Percentiles rank a stretch among this genome's conserved stretches.
phyloP scores from a whole-genome alignment of 169 alveolate species.

The Condylostoma magnum region DNA sequence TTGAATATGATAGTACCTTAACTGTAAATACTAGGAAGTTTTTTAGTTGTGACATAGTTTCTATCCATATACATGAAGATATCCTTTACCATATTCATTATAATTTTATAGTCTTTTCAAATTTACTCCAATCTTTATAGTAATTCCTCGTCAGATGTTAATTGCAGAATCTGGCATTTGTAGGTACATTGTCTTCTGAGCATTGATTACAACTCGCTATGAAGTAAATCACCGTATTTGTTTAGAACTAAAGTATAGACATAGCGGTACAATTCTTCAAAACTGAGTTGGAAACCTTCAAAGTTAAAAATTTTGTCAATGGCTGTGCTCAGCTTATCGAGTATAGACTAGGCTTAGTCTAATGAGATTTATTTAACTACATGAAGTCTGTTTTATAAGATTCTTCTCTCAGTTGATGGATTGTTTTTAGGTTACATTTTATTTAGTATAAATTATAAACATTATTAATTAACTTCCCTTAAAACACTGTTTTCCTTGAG shows the following conservation, averaged over 20 bases:
- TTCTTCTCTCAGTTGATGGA: too few species aligned
- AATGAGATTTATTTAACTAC: too few species aligned
- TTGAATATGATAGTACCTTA: slow-evolving; percentile 35
- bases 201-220: slow-evolving; percentile 30
- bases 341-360: too few species aligned
- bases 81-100: slow-evolving; percentile 54
- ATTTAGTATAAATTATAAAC: too few species aligned
- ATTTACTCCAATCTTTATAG: slow-evolving; percentile 26
- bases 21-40: slow-evolving; percentile 33
- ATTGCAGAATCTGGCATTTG: not conserved
- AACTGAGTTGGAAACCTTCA: slow-evolving; percentile 45
- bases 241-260: slow-evolving; percentile 50
- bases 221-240: slow-evolving; percentile 50
- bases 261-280: slow-evolving; percentile 53
- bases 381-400: too few species aligned
- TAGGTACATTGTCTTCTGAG: not conserved
- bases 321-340: slow-evolving; percentile 18
- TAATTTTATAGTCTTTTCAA: slow-evolving; percentile 33
- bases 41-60: slow-evolving; percentile 42
- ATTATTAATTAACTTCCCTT: too few species aligned
- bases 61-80: slow-evolving; percentile 62
- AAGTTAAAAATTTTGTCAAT: slow-evolving; percentile 39
- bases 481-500: too few species aligned
- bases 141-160: slow-evolving; percentile 15
- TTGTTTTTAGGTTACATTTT: too few species aligned